Evolutionary conservation across 2,329 filamentous ascomycete species (phyloP).

Genomic region (Domatiomyces globalis): DNA sequence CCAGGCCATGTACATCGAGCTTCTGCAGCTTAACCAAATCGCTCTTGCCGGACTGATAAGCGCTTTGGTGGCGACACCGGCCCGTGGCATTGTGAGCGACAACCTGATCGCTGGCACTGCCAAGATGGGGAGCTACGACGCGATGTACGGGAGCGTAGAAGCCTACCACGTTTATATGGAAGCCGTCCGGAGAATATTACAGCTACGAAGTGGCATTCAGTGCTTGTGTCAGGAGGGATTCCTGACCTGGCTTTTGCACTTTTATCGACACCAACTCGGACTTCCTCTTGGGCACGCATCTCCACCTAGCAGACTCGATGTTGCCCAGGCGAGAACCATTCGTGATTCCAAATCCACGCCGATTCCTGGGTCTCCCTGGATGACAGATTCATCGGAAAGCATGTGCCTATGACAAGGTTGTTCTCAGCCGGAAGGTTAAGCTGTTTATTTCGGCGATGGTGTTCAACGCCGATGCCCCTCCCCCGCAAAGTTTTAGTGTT

Average conservation of each 20-base stretch:
- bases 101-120: slow-evolving; percentile 35
- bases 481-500: too few relatives aligned
- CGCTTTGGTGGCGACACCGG: background rate
- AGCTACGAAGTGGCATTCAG: slow-evolving; percentile 31
- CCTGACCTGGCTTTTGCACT: slow-evolving; percentile 34
- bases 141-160: slow-evolving; percentile 33
- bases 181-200: slow-evolving; percentile 31
- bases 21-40: slow-evolving; percentile 32
- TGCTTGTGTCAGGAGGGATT: slow-evolving; percentile 33
- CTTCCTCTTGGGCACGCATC: slow-evolving; percentile 19
- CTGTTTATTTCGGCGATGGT: too few relatives aligned
- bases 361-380: slow-evolving; percentile 4
- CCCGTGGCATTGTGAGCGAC: slow-evolving; percentile 15
- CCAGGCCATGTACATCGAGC: slow-evolving; percentile 13
- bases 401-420: too few relatives aligned
- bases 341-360: slow-evolving; percentile 7
- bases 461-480: background rate
- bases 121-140: slow-evolving; percentile 40
- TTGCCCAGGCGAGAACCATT: slow-evolving; percentile 7
- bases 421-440: too few relatives aligned
- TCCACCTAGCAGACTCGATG: slow-evolving; percentile 4
- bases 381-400: too few relatives aligned
- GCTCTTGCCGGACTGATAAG: slow-evolving; percentile 22
- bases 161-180: slow-evolving; percentile 37
- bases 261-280: slow-evolving; percentile 36